Conservation (phyloP, 2,329 filamentous ascomycete genomes). For the Exophiala dermatitidis region DNA sequence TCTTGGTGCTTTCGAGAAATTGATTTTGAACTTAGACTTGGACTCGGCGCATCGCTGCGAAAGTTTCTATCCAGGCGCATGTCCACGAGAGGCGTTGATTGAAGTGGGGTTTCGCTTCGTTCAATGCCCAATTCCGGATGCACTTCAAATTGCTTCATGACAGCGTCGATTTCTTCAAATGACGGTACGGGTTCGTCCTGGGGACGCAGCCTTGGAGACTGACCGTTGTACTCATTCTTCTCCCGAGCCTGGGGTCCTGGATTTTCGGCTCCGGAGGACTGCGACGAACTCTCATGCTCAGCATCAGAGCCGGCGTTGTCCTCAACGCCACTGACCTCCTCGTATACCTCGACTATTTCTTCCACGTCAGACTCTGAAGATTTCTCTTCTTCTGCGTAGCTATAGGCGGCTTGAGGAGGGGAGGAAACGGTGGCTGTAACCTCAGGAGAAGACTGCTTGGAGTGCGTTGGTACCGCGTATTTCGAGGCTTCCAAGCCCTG, state of each 20-base stretch:
- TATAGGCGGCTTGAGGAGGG: slow-evolving; percentile 12
- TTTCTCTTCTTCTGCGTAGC: slow-evolving; percentile 8
- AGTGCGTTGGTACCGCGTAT: slow-evolving; percentile 13
- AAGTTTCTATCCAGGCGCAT: slow-evolving; percentile 42
- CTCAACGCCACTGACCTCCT: slow-evolving; percentile 9
- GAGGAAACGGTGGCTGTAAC: slow-evolving; percentile 28
- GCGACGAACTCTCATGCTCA: not conserved
- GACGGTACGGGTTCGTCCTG: slow-evolving; percentile 20
- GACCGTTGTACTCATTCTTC: slow-evolving; percentile 6
- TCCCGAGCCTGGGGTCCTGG: not conserved
- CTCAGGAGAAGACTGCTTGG: slow-evolving; percentile 2
- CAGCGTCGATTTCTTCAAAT: slow-evolving; percentile 72
- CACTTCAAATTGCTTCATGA: slow-evolving; percentile 79
- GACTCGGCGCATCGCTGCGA: slow-evolving; percentile 66
- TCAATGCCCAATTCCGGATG: slow-evolving; percentile 70
- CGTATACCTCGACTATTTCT: slow-evolving; percentile 13
- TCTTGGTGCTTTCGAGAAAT: slow-evolving; percentile 40
- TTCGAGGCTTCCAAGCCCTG: slow-evolving; percentile 20
- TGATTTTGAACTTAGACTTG: slow-evolving; percentile 46
- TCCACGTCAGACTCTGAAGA: slow-evolving; percentile 11
- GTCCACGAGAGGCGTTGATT: slow-evolving; percentile 47
- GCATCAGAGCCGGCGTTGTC: slow-evolving; percentile 1
- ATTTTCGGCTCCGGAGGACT: not conserved
- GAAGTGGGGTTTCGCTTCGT: slow-evolving; percentile 39
- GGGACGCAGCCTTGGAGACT: slow-evolving; percentile 1